These are phyloP conservation scores for Penicillium sp. DNA, from an alignment of 2,329 filamentous ascomycete genomes.

Conservation along the genomic window DNA sequence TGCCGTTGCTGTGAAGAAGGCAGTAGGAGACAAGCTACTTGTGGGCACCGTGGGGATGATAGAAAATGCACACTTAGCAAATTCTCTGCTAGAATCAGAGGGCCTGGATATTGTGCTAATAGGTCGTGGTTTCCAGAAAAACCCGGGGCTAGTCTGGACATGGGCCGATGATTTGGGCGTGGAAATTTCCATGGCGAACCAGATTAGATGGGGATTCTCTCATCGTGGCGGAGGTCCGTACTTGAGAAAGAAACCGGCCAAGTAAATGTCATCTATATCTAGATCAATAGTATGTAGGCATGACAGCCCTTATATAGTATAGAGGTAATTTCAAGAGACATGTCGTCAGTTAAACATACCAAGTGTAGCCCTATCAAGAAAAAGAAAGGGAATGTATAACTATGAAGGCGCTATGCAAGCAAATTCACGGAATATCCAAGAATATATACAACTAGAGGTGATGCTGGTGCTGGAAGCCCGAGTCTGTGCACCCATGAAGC, in stretches of 20 bases:
- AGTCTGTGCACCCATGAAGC: not conserved
- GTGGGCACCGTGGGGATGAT: slow-evolving; percentile 79
- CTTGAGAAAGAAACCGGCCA: slow-evolving; percentile 18
- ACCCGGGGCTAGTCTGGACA: slow-evolving; percentile 76
- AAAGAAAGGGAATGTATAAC: not conserved
- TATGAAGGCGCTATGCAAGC: not conserved
- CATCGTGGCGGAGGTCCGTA: slow-evolving; percentile 23
- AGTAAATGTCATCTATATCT: not conserved
- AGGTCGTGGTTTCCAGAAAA: slow-evolving; percentile 78
- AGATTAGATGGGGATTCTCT: slow-evolving; percentile 65
- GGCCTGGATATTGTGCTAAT: slow-evolving; percentile 71
- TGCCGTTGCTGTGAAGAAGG: slow-evolving; percentile 72
- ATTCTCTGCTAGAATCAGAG: slow-evolving; percentile 59
- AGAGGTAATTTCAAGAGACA: not conserved
- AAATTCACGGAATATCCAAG: not conserved
- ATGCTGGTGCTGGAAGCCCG: not conserved
- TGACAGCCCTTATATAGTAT: not conserved
- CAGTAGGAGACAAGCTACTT: slow-evolving; percentile 70
- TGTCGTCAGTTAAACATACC: not conserved
- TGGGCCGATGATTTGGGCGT: slow-evolving; percentile 75
- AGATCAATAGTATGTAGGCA: not conserved
- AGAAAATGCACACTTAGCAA: slow-evolving; percentile 69
- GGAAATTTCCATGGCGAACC: slow-evolving; percentile 72
- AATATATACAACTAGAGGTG: not conserved
- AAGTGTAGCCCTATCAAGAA: not conserved